Evolutionary conservation across 2,329 filamentous ascomycete genomes (phyloP).

Genomic region (Uncinocarpus reesii): DNA sequence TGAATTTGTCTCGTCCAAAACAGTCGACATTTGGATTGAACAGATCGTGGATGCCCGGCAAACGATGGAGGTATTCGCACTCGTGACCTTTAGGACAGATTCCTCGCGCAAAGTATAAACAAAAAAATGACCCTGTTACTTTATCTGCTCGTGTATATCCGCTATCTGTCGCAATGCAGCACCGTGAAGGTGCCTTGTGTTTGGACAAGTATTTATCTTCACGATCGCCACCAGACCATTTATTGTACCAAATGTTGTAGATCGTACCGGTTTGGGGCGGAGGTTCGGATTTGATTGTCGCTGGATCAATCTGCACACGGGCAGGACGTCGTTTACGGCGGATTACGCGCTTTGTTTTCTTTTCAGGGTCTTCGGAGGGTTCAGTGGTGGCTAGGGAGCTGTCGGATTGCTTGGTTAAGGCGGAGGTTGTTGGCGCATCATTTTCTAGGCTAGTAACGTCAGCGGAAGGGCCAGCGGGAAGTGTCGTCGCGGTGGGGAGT

Average conservation of each 20-base stretch:
- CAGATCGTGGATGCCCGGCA: constrained; percentile 76
- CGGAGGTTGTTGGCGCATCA: constrained; percentile 15
- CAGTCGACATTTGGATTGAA: constrained; percentile 93
- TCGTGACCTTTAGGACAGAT: constrained; percentile 76
- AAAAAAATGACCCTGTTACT: constrained; percentile 76
- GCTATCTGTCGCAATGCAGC: constrained; percentile 69
- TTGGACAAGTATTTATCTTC: constrained; percentile 85
- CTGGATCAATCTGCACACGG: constrained; percentile 78
- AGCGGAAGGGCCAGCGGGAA: constrained; percentile 2
- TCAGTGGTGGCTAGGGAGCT: constrained; percentile 21
- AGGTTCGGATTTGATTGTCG: constrained; percentile 69
- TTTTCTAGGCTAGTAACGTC: constrained; percentile 1
- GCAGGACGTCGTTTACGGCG: constrained; percentile 84
- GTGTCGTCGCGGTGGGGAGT: constrained; percentile 4
- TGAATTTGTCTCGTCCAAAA: constrained; percentile 86
- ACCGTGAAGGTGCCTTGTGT: constrained; percentile 70
- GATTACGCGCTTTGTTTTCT: constrained; percentile 83
- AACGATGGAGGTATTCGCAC: constrained; percentile 84
- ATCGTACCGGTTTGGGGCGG: constrained; percentile 88
- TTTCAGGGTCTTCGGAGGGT: constrained; percentile 25
- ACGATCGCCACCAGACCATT: constrained; percentile 90
- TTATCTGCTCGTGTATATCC: constrained; percentile 71
- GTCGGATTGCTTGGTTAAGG: constrained; percentile 16
- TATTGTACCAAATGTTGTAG: constrained; percentile 99
- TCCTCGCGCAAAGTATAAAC: constrained; percentile 80